Base-by-base conservation (phyloP, 345 rosid genomes). In the Eucalyptus erythrocorys region DNA sequence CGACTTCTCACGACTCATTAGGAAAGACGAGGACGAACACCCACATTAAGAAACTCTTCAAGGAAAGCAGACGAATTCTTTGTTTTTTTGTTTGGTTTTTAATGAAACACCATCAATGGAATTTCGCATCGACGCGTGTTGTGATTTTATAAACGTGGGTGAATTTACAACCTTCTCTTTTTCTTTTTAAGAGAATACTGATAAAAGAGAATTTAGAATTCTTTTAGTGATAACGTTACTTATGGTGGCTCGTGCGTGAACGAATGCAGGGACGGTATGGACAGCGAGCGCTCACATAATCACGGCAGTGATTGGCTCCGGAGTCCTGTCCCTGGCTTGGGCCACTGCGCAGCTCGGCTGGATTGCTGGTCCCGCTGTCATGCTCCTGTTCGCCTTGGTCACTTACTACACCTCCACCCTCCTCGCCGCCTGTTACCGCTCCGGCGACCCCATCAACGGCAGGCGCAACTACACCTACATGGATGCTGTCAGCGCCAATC, bases 391-490 rank as follows among this genome's bases (percentile, higher is more conserved):
- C 87, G 87, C 93, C 37, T 85, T 86, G 4, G 95, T 92, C n/a
- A 93, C 94, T 68, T 91, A 88, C 66, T 92, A 90, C 90, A 91
- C 94, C 66, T 93, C 97, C 26, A 49, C 91, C 49, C 94, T 94
- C 86, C 94, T 95, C 2, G 87, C 94, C 26, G 87, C 89, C 32
- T 92, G 96, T 87, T 93, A 92, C 91, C 94, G 95, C 19, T 86
- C 92, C 5, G 95, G 95, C 7, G 94, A 95, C 80, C 91, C 93
- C 22, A 42, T 87, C 8, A 86, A 64, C 10, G 97, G 97, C 89
- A 93, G 93, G 90, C 87, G 97, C 79, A 93, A 93, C 90, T 91
- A 93, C 86, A 95, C 96, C 40, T 95, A 95, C 91, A 92, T 89
- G 92, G 96, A 95, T 71, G 96, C 93, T 50, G 95, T 95, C 86